Evolutionary conservation across 345 rosid genomes (phyloP).

Genomic region (Salix viminalis): DNA sequence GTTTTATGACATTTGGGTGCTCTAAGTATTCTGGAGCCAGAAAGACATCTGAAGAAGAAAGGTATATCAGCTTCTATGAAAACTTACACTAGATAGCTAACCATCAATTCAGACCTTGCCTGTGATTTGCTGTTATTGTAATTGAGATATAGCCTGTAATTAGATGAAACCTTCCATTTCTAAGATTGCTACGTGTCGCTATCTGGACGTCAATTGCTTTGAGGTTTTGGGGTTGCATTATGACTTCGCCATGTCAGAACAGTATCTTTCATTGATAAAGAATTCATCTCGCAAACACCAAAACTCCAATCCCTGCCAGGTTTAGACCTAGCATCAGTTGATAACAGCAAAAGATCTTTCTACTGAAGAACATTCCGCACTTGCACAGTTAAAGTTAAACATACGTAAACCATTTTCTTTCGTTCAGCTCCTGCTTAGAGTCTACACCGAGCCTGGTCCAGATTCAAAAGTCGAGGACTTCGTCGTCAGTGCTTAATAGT

Average conservation of each 20-base stretch:
- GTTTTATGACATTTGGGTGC: slow-evolving; percentile 22
- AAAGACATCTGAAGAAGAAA: slow-evolving; percentile 13
- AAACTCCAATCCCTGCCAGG: background rate
- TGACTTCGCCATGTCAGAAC: background rate
- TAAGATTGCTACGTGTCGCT: slow-evolving; percentile 28
- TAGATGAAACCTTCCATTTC: slow-evolving; percentile 29
- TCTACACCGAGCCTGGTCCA: background rate
- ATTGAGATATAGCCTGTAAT: slow-evolving; percentile 37
- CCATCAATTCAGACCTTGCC: slow-evolving; percentile 23
- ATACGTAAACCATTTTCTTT: background rate
- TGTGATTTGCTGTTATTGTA: slow-evolving; percentile 28
- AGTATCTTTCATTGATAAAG: background rate
- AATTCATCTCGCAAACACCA: background rate
- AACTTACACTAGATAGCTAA: slow-evolving; percentile 38
- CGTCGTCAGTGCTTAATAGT: background rate
- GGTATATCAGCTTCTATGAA: slow-evolving; percentile 15
- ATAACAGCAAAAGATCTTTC: background rate
- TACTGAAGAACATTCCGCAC: background rate
- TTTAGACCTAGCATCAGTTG: background rate
- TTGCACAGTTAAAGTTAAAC: background rate
- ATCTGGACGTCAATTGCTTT: slow-evolving; percentile 23
- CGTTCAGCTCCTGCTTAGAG: background rate
- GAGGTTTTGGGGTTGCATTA: slow-evolving; percentile 18
- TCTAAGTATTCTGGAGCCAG: slow-evolving; percentile 22
- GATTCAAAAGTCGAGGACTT: background rate